These are phyloP conservation scores for Panellus pusillus DNA, from an alignment of 768 basidiomycete species.

Conservation along the genomic window DNA sequence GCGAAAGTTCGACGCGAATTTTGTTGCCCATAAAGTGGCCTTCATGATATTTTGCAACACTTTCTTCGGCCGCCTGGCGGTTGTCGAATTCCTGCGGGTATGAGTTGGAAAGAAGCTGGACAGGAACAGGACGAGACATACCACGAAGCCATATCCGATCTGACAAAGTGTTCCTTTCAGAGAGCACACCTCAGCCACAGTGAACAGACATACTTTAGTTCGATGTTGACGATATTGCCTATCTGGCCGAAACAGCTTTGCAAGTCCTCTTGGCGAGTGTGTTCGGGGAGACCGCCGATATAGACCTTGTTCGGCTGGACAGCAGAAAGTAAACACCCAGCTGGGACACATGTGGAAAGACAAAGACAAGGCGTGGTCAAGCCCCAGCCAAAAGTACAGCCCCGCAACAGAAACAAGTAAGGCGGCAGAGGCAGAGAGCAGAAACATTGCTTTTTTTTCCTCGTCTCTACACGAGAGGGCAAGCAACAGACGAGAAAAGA, in stretches of 20 bases:
- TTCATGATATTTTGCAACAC: slow-evolving; percentile 85
- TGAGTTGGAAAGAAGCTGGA: not conserved
- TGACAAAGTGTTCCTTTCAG: slow-evolving; percentile 28
- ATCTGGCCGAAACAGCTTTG: slow-evolving; percentile 87
- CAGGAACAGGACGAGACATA: slow-evolving; percentile 39
- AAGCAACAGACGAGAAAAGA: slow-evolving; percentile 27
- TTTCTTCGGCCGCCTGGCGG: slow-evolving; percentile 80
- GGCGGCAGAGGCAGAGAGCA: slow-evolving; percentile 40
- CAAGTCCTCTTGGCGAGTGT: slow-evolving; percentile 82
- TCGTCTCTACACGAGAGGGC: slow-evolving; percentile 18
- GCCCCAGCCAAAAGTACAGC: slow-evolving; percentile 39
- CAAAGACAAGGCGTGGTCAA: slow-evolving; percentile 46
- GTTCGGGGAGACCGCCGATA: slow-evolving; percentile 85
- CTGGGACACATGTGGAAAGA: slow-evolving; percentile 52
- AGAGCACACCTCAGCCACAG: slow-evolving; percentile 16
- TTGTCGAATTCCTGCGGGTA: slow-evolving; percentile 73
- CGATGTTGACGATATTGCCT: slow-evolving; percentile 71
- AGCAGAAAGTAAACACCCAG: slow-evolving; percentile 70
- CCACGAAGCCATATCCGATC: slow-evolving; percentile 90
- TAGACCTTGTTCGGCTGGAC: slow-evolving; percentile 92
- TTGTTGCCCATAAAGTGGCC: slow-evolving; percentile 92
- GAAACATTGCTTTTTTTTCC: slow-evolving; percentile 32
- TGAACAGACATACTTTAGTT: slow-evolving; percentile 68
- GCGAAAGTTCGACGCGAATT: slow-evolving; percentile 85
- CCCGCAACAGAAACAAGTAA: slow-evolving; percentile 37